Evolutionary conservation across 2,329 filamentous ascomycete species (phyloP).

Genomic region (Neonectria sp.): DNA sequence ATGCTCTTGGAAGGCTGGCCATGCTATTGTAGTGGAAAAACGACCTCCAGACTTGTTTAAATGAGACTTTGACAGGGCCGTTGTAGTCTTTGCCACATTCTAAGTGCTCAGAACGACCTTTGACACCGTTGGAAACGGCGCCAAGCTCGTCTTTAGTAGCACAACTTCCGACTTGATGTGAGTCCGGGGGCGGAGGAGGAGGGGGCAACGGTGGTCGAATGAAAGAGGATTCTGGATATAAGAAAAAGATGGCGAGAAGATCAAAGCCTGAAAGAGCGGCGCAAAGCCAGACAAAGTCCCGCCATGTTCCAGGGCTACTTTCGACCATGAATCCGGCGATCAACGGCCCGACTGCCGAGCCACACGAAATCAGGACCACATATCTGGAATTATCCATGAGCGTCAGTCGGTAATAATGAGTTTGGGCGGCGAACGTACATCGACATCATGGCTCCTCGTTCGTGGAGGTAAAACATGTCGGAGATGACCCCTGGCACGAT

Average conservation of each 20-base stretch:
- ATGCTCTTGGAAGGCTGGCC: slow-evolving; percentile 4
- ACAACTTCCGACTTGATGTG: not conserved
- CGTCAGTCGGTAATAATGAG: no score
- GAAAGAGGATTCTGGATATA: slow-evolving; percentile 15
- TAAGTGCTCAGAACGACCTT: not conserved
- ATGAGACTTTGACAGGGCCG: not conserved
- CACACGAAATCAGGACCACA: slow-evolving; percentile 13
- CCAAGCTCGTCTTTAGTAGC: slow-evolving; percentile 5
- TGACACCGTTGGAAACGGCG: not conserved
- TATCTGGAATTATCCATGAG: slow-evolving; percentile 6
- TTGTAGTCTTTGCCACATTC: not conserved
- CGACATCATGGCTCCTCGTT: slow-evolving; percentile 15
- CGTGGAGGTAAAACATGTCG: slow-evolving; percentile 21
- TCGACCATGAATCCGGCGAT: slow-evolving; percentile 18
- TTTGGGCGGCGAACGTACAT: not conserved
- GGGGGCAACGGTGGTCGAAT: not conserved
- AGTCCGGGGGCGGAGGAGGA: not conserved
- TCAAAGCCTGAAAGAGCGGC: slow-evolving; percentile 13
- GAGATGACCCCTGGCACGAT: slow-evolving; percentile 12
- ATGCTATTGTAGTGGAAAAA: slow-evolving; percentile 4
- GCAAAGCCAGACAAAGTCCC: slow-evolving; percentile 15
- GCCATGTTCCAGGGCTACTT: slow-evolving; percentile 6
- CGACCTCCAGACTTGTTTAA: not conserved
- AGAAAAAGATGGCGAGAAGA: slow-evolving; percentile 4
- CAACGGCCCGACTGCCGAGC: slow-evolving; percentile 5